Evolutionary conservation across 805 yeast species (phyloP), one percentile per base, ranked within the genome.

Genomic region (Candida sakaeoensis): DNA sequence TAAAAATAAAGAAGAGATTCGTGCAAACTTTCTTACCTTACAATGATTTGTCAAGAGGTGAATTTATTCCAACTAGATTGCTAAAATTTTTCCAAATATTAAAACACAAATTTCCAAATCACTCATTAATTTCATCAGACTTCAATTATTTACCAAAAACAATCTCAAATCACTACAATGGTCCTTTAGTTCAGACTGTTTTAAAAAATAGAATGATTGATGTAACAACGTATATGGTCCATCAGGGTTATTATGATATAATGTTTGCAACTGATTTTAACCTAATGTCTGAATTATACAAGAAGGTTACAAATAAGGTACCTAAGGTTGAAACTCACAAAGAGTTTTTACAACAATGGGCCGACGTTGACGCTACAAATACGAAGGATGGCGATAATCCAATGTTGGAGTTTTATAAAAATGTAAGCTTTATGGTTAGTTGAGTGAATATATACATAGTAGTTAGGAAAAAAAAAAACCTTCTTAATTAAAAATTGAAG

Each of bases 231-330:
- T 86, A 80, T 57, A 81, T 87, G 90, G 82, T 77, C n/a, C 73
- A 82, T 28, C 95, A 85, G 55, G 96, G 95, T 0, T 83, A 74
- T 53, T 87, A 85, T 55, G 95, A 87, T 58, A 86, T 87, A 37
- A 79, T 85, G 82, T 87, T 87, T 53, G 86, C 95, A 8, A 87
- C 95, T 0, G 84, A 87, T 52, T 88, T 87, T 57, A 61, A 63
- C 6, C 63, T 79, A 7, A 77, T 80, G 3, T 68, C 75, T 29
- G 82, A 80, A 36, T 45, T 86, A 43, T 88, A 87, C 54, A 64
- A 68, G 13, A 74, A 75, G 45, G 75, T 85, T 12, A 74, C 81
- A 15, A 88, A 88, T 0, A 82, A 76, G 49, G 56, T 71, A 2
- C 72, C 81, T 12, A 63, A 61, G 39, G 74, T 75, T 0, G 68